A percentile compares a stretch with the other conserved stretches of the same genome.
Conservation (phyloP, 2,329 filamentous ascomycete species). For the Ploettnerulaceae sp. region DNA sequence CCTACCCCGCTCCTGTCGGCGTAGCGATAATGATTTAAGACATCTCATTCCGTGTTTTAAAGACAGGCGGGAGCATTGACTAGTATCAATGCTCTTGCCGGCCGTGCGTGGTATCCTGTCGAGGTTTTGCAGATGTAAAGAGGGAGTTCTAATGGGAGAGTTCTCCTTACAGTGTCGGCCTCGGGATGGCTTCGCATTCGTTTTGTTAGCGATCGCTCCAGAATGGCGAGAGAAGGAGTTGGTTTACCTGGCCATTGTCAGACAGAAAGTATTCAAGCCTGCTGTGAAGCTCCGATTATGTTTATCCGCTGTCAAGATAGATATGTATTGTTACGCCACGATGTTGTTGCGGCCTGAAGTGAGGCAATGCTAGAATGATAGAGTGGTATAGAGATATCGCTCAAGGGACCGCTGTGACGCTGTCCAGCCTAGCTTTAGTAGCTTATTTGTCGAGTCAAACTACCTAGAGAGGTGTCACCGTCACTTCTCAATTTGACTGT, state of each 20-base stretch:
- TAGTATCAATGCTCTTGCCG: neutral
- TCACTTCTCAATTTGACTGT: too few species aligned
- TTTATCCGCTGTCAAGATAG: too few species aligned
- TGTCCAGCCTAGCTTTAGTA: too few species aligned
- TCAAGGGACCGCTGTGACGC: too few species aligned
- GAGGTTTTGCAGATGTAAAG: neutral
- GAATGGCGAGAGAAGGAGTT: neutral
- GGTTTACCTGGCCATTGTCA: constrained; percentile 16
- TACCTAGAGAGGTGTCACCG: too few species aligned
- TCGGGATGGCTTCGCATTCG: constrained; percentile 36
- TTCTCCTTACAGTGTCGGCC: constrained; percentile 36
- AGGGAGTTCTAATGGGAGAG: neutral
- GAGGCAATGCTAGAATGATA: neutral
- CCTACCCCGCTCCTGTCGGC: too few species aligned
- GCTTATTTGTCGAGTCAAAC: too few species aligned
- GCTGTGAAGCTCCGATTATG: neutral
- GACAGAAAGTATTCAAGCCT: neutral
- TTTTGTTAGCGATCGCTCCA: constrained; percentile 1
- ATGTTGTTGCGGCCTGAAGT: neutral
- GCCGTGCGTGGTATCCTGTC: neutral
- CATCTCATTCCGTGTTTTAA: too few species aligned
- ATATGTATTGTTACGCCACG: too few species aligned
- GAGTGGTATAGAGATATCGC: neutral
- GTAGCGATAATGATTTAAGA: too few species aligned
- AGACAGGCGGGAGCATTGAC: neutral